Conservation (phyloP, 169 alveolate genomes). For the Miamiensis avidus region DNA sequence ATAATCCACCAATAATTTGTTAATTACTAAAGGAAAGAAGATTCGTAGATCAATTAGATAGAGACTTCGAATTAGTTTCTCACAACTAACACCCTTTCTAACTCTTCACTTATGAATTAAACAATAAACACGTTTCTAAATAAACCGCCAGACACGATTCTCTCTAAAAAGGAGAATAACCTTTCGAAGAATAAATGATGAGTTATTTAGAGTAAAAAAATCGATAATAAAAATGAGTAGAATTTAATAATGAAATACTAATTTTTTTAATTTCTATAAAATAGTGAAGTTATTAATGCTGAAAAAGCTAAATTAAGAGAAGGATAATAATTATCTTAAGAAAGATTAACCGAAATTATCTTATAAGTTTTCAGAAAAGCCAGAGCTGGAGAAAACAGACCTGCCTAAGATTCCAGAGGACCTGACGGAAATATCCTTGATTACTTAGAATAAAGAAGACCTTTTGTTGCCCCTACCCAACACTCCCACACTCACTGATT, state of each 20-base stretch:
- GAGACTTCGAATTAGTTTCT: conserved; percentile 51
- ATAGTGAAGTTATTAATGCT: conserved; percentile 28
- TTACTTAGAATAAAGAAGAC: conserved; percentile 48
- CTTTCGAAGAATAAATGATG: conserved; percentile 40
- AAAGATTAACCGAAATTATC: conserved; percentile 41
- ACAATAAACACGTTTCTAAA: conserved; percentile 35
- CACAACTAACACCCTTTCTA: conserved; percentile 45
- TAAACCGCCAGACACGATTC: conserved; percentile 36
- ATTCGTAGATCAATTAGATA: conserved; percentile 46
- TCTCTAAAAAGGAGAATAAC: conserved; percentile 34
- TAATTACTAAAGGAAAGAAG: conserved; percentile 33
- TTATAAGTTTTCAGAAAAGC: conserved; percentile 45
- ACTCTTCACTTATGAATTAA: conserved; percentile 42
- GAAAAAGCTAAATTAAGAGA: conserved; percentile 44
- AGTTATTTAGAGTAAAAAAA: conserved; percentile 27
- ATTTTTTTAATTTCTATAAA: neutral
- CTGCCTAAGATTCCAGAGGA: conserved; percentile 23
- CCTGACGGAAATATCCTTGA: conserved; percentile 45
- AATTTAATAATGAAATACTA: neutral
- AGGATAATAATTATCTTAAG: conserved; percentile 40
- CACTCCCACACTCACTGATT: conserved; percentile 42
- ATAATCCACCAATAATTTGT: too few relatives aligned
- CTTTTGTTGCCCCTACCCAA: conserved; percentile 37
- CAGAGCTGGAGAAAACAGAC: conserved; percentile 42
- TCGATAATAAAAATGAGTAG: neutral